Conservation (phyloP, 2,329 filamentous ascomycete genomes). For the Pseudomassariella vexata region DNA sequence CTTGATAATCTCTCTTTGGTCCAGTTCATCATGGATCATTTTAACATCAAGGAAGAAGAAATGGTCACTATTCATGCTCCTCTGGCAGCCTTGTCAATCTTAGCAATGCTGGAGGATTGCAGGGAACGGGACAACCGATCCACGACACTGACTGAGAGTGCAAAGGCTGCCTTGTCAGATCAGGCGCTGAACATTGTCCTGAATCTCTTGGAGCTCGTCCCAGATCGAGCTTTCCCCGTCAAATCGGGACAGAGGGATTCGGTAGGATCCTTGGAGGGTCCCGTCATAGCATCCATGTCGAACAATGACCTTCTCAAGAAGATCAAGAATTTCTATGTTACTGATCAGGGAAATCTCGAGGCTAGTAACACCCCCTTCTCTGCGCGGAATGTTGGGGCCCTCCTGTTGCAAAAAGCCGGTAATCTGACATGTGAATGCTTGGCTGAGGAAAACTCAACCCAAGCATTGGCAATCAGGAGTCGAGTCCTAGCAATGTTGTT, state of each 20-base stretch:
- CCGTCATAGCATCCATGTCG: constrained; percentile 24
- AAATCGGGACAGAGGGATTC: constrained; percentile 15
- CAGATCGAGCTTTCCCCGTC: constrained; percentile 54
- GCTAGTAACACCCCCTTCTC: constrained; percentile 54
- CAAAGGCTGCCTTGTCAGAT: constrained; percentile 9
- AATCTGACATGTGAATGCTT: constrained; percentile 44
- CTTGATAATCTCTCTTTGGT: constrained; percentile 65
- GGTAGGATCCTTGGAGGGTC: constrained; percentile 18
- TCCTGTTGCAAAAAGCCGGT: constrained; percentile 57
- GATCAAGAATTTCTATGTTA: constrained; percentile 62
- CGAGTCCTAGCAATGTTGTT: constrained; percentile 55
- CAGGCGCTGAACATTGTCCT: constrained; percentile 35
- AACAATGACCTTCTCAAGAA: constrained; percentile 52
- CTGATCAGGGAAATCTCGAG: constrained; percentile 66
- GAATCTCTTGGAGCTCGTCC: constrained; percentile 57
- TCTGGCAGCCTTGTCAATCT: constrained; percentile 61
- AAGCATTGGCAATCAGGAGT: constrained; percentile 50
- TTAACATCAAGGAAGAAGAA: constrained; percentile 93
- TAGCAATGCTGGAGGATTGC: constrained; percentile 53
- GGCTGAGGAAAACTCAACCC: constrained; percentile 29
- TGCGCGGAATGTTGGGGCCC: constrained; percentile 48
- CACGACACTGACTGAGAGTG: constrained; percentile 12
- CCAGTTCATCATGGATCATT: constrained; percentile 76
- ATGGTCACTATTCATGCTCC: constrained; percentile 87
- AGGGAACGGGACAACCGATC: constrained; percentile 27